Evolutionary conservation across 2,329 filamentous ascomycete genomes (phyloP).

Genomic region (Arthroderma sp.): DNA sequence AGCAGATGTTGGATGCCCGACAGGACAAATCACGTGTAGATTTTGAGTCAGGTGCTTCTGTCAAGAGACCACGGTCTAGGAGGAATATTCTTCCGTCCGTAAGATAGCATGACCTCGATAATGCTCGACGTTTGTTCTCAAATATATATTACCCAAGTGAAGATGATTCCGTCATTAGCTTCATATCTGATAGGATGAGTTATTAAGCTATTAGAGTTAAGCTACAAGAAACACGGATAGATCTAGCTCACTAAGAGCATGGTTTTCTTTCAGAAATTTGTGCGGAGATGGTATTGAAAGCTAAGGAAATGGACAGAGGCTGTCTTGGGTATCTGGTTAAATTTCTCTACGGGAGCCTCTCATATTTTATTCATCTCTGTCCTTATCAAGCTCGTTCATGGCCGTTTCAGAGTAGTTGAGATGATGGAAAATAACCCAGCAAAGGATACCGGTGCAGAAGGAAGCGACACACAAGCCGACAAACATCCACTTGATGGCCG

Average conservation of each 20-base stretch:
- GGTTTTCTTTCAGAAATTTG: background rate
- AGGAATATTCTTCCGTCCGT: no score
- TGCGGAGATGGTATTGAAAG: background rate
- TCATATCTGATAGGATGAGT: no score
- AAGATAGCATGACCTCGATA: no score
- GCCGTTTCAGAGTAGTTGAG: slow-evolving; percentile 37
- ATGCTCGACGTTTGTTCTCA: no score
- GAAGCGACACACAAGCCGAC: slow-evolving; percentile 41
- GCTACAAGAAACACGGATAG: background rate
- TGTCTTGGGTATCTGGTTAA: background rate
- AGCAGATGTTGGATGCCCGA: no score
- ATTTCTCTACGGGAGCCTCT: background rate
- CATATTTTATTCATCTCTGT: slow-evolving; percentile 10
- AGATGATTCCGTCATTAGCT: no score
- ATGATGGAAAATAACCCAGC: slow-evolving; percentile 39
- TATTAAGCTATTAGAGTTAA: no score
- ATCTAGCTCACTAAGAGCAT: background rate
- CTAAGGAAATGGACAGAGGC: background rate
- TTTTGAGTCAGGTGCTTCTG: no score
- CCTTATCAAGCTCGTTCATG: slow-evolving; percentile 37
- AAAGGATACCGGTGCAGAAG: slow-evolving; percentile 37
- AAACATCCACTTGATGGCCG: slow-evolving; percentile 55
- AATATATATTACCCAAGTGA: no score
- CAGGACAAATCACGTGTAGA: no score
- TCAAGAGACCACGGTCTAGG: no score